Evolutionary conservation across 306 rosid genomes (phyloP).

Genomic region (Vicia faba): DNA sequence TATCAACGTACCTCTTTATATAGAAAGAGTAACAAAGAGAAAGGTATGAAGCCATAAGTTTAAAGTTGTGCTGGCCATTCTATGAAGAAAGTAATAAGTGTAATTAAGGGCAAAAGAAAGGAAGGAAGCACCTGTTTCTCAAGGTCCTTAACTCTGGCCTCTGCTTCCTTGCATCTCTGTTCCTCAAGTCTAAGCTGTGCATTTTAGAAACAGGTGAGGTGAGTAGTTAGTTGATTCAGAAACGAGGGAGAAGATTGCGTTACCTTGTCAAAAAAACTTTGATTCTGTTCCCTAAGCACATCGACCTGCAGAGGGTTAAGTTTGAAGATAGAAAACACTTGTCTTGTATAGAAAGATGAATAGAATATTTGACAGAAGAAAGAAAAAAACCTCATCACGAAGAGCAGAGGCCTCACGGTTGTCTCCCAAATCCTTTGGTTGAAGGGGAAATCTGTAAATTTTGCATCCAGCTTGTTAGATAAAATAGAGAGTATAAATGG

Average conservation of each 20-base stretch:
- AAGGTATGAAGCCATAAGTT: too few species aligned
- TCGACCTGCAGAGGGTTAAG: constrained; percentile 64
- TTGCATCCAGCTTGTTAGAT: too few species aligned
- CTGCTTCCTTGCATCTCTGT: constrained; percentile 76
- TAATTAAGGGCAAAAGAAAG: constrained; percentile 6
- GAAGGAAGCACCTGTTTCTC: constrained; percentile 77
- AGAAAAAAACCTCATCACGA: constrained; percentile 74
- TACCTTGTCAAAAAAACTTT: constrained; percentile 73
- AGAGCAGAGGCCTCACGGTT: constrained; percentile 69
- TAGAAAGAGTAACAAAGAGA: too few species aligned
- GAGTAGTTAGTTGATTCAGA: constrained; percentile 32
- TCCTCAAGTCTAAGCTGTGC: constrained; percentile 89
- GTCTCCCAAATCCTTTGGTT: constrained; percentile 66
- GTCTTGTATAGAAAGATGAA: neutral
- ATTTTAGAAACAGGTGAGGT: constrained; percentile 37
- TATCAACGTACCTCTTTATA: too few species aligned
- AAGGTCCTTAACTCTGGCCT: constrained; percentile 86
- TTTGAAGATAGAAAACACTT: neutral
- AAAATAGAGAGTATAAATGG: too few species aligned
- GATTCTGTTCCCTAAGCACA: constrained; percentile 86
- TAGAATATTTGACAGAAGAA: constrained; percentile 5
- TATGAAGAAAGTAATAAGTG: too few species aligned
- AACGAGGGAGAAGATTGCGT: constrained; percentile 9
- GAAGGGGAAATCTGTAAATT: constrained; percentile 66
- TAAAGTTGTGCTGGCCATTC: too few species aligned